Percentiles rank a stretch among this genome's conserved stretches.
phyloP scores from a whole-genome alignment of 805 yeast species.

The Metschnikowia gruessii region DNA sequence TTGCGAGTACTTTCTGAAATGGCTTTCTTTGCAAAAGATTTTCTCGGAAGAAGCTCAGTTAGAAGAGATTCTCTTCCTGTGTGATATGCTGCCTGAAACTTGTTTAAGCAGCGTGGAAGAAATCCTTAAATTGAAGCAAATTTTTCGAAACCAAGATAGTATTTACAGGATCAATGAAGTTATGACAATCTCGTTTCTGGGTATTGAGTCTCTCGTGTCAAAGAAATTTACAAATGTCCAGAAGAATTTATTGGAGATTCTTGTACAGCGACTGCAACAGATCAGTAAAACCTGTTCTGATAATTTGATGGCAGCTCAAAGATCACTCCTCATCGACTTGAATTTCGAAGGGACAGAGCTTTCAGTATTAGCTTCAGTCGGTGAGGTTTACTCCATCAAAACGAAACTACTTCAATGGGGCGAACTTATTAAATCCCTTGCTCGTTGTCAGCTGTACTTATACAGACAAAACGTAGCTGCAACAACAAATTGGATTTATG shows the following conservation, averaged over 20 bases:
- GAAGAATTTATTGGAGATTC: neutral
- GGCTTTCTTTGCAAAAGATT: slow-evolving; percentile 49
- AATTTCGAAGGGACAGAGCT: slow-evolving; percentile 1
- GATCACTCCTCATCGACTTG: neutral
- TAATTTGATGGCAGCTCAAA: slow-evolving; percentile 8
- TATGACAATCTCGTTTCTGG: slow-evolving; percentile 7
- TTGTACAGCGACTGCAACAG: slow-evolving; percentile 6
- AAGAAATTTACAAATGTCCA: neutral
- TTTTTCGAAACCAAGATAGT: slow-evolving; percentile 50
- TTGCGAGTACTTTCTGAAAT: slow-evolving; percentile 24
- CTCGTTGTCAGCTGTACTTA: slow-evolving; percentile 36
- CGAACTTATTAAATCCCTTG: slow-evolving; percentile 4
- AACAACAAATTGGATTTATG: slow-evolving; percentile 53
- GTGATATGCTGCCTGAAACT: slow-evolving; percentile 18
- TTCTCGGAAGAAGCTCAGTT: neutral
- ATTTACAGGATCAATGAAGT: neutral
- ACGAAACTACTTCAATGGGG: slow-evolving; percentile 14
- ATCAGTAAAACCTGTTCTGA: slow-evolving; percentile 2
- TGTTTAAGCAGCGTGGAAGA: slow-evolving; percentile 53
- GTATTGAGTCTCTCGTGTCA: slow-evolving; percentile 4
- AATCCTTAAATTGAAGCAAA: slow-evolving; percentile 39
- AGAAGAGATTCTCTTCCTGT: slow-evolving; percentile 14
- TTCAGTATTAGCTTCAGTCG: slow-evolving; percentile 1
- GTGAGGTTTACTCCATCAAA: slow-evolving; percentile 1
- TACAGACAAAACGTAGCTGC: slow-evolving; percentile 45